Evolutionary conservation across 768 basidiomycete species (phyloP).

Genomic region (Zangia roseola): DNA sequence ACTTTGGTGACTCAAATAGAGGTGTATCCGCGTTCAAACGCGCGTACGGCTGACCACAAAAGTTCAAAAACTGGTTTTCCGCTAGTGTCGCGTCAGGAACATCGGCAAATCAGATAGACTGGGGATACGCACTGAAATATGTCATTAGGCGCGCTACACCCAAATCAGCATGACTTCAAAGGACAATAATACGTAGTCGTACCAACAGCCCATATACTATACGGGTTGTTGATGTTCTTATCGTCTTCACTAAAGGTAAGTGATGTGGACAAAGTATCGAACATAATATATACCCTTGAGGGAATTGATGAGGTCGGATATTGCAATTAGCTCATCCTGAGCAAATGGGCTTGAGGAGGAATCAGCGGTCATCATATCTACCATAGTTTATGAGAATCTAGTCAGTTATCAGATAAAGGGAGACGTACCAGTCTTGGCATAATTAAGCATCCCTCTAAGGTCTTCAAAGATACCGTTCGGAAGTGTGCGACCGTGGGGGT

Average conservation of each 20-base stretch:
- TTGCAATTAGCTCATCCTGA: slow-evolving; percentile 11
- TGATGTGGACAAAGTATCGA: too few species aligned
- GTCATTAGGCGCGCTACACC: slow-evolving; percentile 11
- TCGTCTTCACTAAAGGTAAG: slow-evolving; percentile 4
- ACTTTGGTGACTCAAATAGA: slow-evolving; percentile 5
- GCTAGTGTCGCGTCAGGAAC: not conserved
- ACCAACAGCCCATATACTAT: slow-evolving; percentile 15
- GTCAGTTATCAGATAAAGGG: not conserved
- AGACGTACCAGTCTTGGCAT: slow-evolving; percentile 9
- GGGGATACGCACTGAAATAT: slow-evolving; percentile 3
- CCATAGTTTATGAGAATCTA: not conserved
- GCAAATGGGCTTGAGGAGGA: slow-evolving; percentile 14
- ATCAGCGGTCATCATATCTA: slow-evolving; percentile 17
- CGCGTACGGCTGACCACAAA: slow-evolving; percentile 10
- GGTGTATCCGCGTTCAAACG: slow-evolving; percentile 14
- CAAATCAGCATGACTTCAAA: not conserved
- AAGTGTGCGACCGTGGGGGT: slow-evolving; percentile 6
- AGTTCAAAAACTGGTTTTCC: slow-evolving; percentile 15
- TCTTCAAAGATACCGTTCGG: slow-evolving; percentile 3
- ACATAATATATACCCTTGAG: slow-evolving; percentile 3
- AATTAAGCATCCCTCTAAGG: slow-evolving; percentile 19
- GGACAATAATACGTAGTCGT: not conserved
- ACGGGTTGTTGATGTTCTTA: not conserved
- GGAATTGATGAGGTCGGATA: slow-evolving; percentile 14
- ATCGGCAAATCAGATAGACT: not conserved